Evolutionary conservation across 2,329 filamentous ascomycete genomes (phyloP).

Genomic region (Diatrype stigma): DNA sequence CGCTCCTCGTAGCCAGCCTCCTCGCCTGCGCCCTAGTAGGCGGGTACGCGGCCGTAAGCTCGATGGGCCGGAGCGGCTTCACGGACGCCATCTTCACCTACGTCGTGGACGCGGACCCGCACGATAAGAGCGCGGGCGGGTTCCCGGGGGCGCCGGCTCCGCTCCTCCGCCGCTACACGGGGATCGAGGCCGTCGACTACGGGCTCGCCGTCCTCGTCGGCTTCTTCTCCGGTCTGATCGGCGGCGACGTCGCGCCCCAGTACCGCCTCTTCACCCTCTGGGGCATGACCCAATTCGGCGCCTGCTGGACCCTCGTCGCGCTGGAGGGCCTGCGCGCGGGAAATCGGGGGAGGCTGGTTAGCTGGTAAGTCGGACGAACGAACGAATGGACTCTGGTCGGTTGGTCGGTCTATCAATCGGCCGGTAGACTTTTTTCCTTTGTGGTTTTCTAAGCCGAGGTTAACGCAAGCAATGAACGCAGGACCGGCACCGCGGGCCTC

Average conservation of each 20-base stretch:
- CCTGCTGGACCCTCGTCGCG: constrained; percentile 11
- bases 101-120: neutral
- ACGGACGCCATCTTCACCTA: neutral
- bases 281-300: constrained; percentile 8
- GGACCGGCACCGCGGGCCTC: constrained; percentile 14
- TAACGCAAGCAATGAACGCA: neutral
- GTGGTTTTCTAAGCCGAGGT: neutral
- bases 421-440: too few species aligned
- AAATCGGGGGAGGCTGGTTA: constrained; percentile 10
- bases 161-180: neutral
- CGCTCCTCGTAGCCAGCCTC: neutral
- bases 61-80: neutral
- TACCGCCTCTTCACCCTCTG: neutral
- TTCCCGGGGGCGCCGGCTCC: neutral
- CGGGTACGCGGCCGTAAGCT: neutral
- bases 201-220: neutral
- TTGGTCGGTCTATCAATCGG: too few species aligned
- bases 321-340: constrained; percentile 15
- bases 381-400: too few species aligned
- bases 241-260: neutral
- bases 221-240: neutral
- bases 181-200: neutral
- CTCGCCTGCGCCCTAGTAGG: neutral
- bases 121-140: neutral
- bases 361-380: constrained; percentile 11